These are phyloP conservation scores for Phyllosticta citriasiana DNA, from an alignment of 2,329 filamentous ascomycete species.

Conservation along the genomic window DNA sequence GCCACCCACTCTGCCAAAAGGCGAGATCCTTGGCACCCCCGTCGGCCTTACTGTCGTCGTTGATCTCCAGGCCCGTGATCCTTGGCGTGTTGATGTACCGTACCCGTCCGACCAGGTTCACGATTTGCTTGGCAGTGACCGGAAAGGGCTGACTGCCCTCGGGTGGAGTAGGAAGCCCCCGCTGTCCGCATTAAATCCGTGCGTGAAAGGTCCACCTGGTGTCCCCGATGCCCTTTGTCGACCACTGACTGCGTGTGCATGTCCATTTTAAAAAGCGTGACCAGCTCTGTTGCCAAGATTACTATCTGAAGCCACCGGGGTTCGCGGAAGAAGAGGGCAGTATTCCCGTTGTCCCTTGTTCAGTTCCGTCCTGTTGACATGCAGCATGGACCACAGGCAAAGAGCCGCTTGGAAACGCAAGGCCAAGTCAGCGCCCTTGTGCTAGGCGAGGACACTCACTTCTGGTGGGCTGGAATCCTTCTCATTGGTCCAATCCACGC, in stretches of 20 bases:
- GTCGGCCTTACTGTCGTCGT: conserved; percentile 18
- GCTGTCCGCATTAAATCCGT: neutral
- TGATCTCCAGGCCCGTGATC: neutral
- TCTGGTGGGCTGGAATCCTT: neutral
- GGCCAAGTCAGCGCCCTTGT: neutral
- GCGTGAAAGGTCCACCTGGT: neutral
- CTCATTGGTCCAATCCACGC: neutral
- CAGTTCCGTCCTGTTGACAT: neutral
- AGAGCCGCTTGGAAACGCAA: neutral
- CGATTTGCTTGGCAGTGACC: neutral
- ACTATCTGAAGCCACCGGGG: neutral
- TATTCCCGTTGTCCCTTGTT: neutral
- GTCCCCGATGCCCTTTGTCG: neutral
- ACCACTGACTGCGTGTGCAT: neutral
- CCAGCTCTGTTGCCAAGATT: neutral
- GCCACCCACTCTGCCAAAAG: conserved; percentile 30
- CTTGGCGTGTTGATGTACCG: neutral
- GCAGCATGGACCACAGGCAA: neutral
- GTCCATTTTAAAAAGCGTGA: neutral
- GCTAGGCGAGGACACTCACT: neutral
- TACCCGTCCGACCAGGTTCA: neutral
- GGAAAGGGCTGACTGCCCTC: neutral
- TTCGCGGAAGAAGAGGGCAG: neutral
- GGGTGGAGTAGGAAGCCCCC: neutral
- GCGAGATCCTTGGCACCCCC: conserved; percentile 20